Base-by-base conservation (phyloP, 129 eudicot genomes). In the Dittrichia graveolens region DNA sequence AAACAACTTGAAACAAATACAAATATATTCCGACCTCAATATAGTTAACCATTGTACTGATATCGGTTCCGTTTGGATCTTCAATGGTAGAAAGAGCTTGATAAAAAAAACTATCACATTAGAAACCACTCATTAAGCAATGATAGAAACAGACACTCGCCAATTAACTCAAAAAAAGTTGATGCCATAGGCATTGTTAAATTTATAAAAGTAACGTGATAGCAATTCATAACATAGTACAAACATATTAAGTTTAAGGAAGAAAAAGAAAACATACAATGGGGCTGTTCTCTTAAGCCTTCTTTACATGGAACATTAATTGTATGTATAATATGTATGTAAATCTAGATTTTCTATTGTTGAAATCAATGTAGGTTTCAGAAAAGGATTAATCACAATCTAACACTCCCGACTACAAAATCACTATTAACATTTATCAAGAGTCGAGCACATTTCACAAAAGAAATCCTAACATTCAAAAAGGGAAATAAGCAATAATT, bases 11-110 rank as follows among this genome's bases (percentile, higher is more conserved):
- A 10, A 58, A 58, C 44, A 35, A 4, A 63, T 60, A 60, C 45
- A 60, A 60, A 60, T 44, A 14, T 14, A 35, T 37, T 43, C 77
- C 65, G 31, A 86, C 92, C 92, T 83, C 81, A 72, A 86, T 76
- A 70, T 71, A 83, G 34, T 47, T 46, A 11, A 67, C 52, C 65
- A 86, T 54, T 19, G 24, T 13, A 12, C 53, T 41, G 24, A 73
- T 5, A 59, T 83, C 81, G 39, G 79, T 63, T 50, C 88, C 92
- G 15, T 58, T 78, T 9, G 81, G 61, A 74, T 81, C 86, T 5
- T 59, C 78, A 50, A 60, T 47, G 47, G 80, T 53, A 47, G 75
- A 72, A 44, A 86, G 49, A 44, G 92, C 84, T 72, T 86, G 84
- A 49, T 72, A 71, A 9, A 10, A 57, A 60, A 3, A 60, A 44